phyloP scores from a whole-genome alignment of 2,329 filamentous ascomycete species.

The Fragosphaeria purpurea region DNA sequence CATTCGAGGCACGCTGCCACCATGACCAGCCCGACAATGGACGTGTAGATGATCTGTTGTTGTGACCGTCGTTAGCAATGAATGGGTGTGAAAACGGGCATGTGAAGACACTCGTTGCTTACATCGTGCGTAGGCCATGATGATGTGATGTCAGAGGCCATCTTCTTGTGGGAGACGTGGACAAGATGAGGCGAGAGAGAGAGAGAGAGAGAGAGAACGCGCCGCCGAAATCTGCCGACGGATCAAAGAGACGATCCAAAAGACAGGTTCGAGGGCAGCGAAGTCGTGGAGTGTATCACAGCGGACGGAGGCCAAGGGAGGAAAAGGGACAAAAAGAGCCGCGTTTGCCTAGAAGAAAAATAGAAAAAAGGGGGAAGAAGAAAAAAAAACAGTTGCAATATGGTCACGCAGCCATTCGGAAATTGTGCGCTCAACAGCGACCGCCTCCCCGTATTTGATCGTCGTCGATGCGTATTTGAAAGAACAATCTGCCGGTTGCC shows the following conservation, averaged over 20 bases:
- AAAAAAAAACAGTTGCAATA: no score
- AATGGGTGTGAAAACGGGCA: background rate
- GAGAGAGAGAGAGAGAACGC: no score
- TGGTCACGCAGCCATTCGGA: no score
- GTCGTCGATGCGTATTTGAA: no score
- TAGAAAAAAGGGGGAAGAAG: background rate
- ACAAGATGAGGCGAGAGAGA: no score
- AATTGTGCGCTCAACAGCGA: no score
- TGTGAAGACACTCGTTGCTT: constrained; percentile 12
- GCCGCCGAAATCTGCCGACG: no score
- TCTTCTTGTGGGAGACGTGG: constrained; percentile 15
- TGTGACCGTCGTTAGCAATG: background rate
- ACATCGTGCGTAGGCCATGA: constrained; percentile 44
- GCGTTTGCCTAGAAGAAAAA: background rate
- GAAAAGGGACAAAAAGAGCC: background rate
- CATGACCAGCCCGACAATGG: constrained; percentile 73
- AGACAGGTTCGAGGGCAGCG: background rate
- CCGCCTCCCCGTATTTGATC: no score
- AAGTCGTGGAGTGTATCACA: background rate
- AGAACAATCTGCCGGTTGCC: no score
- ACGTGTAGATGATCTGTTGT: constrained; percentile 69
- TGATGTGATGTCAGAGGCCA: constrained; percentile 30
- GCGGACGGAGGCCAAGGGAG: background rate
- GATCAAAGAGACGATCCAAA: no score
- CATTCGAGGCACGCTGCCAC: constrained; percentile 80